These are phyloP conservation scores for Pseudovirgaria hyperparasitica DNA, from an alignment of 2,329 filamentous ascomycete species.

Conservation along the genomic window DNA sequence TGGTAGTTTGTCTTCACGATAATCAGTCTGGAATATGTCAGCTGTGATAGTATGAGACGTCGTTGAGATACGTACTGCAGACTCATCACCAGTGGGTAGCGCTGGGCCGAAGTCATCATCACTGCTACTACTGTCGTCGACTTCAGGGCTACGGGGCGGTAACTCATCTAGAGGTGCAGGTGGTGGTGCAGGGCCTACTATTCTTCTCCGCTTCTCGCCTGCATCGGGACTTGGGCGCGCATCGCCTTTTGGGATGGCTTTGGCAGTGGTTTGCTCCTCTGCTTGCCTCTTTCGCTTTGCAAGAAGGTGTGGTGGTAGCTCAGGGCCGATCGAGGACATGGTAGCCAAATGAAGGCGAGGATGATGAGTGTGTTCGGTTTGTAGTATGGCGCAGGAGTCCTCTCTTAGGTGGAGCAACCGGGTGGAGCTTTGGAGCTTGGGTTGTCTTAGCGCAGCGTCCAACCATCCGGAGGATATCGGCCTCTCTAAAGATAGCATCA, in stretches of 20 bases:
- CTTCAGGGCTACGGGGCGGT: slow-evolving; percentile 25
- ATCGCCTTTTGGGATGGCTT: neutral
- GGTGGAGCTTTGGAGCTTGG: too few relatives aligned
- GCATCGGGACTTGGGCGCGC: slow-evolving; percentile 24
- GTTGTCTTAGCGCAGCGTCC: too few relatives aligned
- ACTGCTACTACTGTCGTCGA: slow-evolving; percentile 20
- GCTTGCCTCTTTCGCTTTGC: slow-evolving; percentile 37
- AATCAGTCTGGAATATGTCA: too few relatives aligned
- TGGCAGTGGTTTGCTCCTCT: slow-evolving; percentile 24
- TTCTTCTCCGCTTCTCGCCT: slow-evolving; percentile 37
- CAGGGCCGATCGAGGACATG: slow-evolving; percentile 60
- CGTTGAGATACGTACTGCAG: slow-evolving; percentile 11
- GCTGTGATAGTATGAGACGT: too few relatives aligned
- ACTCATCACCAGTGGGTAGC: slow-evolving; percentile 17
- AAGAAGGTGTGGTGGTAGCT: slow-evolving; percentile 53
- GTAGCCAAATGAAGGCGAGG: slow-evolving; percentile 7
- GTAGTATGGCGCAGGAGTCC: too few relatives aligned
- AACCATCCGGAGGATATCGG: too few relatives aligned
- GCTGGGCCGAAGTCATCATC: slow-evolving; percentile 35
- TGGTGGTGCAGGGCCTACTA: slow-evolving; percentile 44
- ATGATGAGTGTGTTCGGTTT: slow-evolving; percentile 11
- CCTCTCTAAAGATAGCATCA: too few relatives aligned
- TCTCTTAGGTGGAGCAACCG: too few relatives aligned
- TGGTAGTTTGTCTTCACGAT: too few relatives aligned
- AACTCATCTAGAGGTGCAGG: slow-evolving; percentile 35